Evolutionary conservation across 1,139 yeast genomes (phyloP), one percentile per base, ranked within the genome.

Genomic region (Yamadazyma membranifaciens): DNA sequence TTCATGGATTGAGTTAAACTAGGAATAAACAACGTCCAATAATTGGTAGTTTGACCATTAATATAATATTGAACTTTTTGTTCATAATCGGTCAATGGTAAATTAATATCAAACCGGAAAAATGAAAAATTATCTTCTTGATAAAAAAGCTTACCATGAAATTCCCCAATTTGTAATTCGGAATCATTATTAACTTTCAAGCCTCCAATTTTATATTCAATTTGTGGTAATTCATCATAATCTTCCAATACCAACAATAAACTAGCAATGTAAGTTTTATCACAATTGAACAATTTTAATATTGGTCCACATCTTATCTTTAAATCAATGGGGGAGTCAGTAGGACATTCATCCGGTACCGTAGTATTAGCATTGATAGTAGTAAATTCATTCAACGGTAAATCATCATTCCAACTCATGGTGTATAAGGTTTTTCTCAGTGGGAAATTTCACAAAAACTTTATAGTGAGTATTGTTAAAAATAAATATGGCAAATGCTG

Each of bases 261-360:
- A 1, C 86, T 67, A 1, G 82, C 96, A 32, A 87, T 63, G 65
- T 87, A 88, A 24, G 73, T 60, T 48, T 75, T 80, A 31, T 75
- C 67, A 46, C 83, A 76, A 4, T 86, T 89, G 43, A 79, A 65
- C 41, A 83, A 74, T 45, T 92, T 69, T 43, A 89, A 63, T 29
- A 83, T 67, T 0, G 97, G 97, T 1, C 97, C 97, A 57, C 92
- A 84, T 46, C 73, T 67, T 37, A 83, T 69, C 39, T 77, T 70
- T n/a, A 78, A 53, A 6, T 57, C 63, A 26, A 65, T 45, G 15
- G 60, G 59, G 11, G 58, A 59, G 3, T 56, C 55, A 11, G 36
- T 43, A 1, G 73, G 73, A 30, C 54, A 47, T 16, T 51, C 48
- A 9, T 25, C 12, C 2, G 40, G 42, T 10, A 37, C 37, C 9